Conservation (phyloP, 78 protist species). For the Monosiga brevicollis region DNA sequence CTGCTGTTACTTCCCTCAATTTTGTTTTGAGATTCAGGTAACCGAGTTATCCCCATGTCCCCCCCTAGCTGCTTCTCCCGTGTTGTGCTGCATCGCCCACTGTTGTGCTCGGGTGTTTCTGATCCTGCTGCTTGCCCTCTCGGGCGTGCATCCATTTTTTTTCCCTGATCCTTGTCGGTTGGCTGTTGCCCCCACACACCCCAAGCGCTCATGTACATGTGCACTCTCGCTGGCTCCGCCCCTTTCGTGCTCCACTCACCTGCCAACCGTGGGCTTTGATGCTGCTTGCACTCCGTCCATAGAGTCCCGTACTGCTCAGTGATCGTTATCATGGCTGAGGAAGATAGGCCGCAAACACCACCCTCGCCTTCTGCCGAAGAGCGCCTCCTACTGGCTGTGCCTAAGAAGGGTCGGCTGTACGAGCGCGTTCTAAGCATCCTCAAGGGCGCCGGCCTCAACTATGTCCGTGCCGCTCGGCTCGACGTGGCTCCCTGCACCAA, state of each 20-base stretch:
- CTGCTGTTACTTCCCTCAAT: no score
- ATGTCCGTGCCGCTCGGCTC: conserved; percentile 13
- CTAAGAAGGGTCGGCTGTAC: conserved; percentile 50
- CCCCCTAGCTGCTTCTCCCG: no score
- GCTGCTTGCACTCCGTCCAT: not conserved
- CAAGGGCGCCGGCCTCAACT: not conserved
- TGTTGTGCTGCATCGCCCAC: no score
- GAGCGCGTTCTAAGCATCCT: conserved; percentile 16
- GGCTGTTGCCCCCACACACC: no score
- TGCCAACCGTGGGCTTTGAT: not conserved
- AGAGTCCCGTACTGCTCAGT: not conserved
- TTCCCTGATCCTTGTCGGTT: no score
- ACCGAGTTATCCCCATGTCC: no score
- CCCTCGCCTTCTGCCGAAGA: no score
- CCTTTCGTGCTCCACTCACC: not conserved
- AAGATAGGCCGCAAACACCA: not conserved
- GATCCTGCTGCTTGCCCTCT: no score
- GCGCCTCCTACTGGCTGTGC: conserved; percentile 35
- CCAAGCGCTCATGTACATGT: not conserved
- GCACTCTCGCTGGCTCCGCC: not conserved
- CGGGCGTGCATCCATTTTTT: no score
- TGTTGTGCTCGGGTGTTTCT: no score
- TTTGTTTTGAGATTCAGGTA: no score
- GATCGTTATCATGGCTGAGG: not conserved
- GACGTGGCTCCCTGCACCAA: conserved; percentile 48